These are phyloP conservation scores for Trypanosomatidae sp. DNA, from an alignment of 208 protist species.

Conservation along the genomic window DNA sequence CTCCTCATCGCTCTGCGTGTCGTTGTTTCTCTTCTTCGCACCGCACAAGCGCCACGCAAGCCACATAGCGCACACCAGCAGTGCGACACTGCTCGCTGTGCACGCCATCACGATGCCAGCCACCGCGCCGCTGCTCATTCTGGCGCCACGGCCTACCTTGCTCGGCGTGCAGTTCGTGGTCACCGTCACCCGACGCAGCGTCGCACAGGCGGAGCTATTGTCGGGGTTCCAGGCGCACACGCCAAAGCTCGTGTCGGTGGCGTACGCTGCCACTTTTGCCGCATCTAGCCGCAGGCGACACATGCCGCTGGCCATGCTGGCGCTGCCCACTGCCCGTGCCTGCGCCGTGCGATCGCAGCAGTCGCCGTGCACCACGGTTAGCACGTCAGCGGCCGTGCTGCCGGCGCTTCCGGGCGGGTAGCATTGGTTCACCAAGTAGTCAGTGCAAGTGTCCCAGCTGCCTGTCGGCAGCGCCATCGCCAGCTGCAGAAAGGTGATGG, in stretches of 20 bases:
- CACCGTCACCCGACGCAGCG: constrained; percentile 31
- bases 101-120: constrained; percentile 30
- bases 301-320: constrained; percentile 19
- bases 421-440: constrained; percentile 33
- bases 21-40: not conserved
- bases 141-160: constrained; percentile 4
- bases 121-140: constrained; percentile 33
- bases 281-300: constrained; percentile 39
- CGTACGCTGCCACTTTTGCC: constrained; percentile 21
- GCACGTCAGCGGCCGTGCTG: constrained; percentile 11
- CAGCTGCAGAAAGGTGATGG: constrained; percentile 26
- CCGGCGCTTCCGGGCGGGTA: constrained; percentile 19
- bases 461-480: constrained; percentile 30
- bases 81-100: constrained; percentile 36
- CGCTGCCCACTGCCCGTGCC: constrained; percentile 15
- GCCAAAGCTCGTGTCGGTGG: constrained; percentile 26
- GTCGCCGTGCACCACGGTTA: constrained; percentile 45
- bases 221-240: constrained; percentile 53
- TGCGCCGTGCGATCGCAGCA: constrained; percentile 35
- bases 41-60: constrained; percentile 29
- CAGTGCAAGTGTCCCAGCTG: constrained; percentile 33
- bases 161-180: constrained; percentile 24
- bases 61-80: constrained; percentile 28
- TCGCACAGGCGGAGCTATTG: constrained; percentile 52
- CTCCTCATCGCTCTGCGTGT: constrained; percentile 3